These are phyloP conservation scores for Globisporangium okanoganense DNA, from an alignment of 352 stramenopile species.

Conservation along the genomic window DNA sequence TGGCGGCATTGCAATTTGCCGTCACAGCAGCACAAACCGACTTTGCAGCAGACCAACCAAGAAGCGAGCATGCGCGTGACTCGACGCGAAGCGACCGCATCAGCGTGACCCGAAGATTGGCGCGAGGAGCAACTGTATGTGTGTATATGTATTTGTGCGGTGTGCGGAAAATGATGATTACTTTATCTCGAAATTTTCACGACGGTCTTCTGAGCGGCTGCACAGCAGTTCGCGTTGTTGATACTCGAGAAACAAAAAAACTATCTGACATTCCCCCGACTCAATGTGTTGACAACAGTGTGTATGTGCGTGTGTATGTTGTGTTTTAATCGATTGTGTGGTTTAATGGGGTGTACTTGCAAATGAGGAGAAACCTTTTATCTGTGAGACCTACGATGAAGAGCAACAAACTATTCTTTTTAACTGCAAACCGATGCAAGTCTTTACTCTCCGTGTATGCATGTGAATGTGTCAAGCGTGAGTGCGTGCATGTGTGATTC, in stretches of 20 bases:
- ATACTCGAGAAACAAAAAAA: conserved; percentile 86
- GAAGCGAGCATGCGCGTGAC: neutral
- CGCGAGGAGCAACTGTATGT: neutral
- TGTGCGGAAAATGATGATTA: conserved; percentile 80
- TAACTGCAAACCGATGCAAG: conserved; percentile 83
- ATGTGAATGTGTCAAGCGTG: neutral
- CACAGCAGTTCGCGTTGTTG: conserved; percentile 49
- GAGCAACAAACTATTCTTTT: conserved; percentile 80
- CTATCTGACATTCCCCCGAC: conserved; percentile 66
- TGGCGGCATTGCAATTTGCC: neutral
- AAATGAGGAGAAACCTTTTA: conserved; percentile 67
- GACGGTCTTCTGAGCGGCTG: conserved; percentile 85
- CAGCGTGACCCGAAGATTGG: too few relatives aligned
- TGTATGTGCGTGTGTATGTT: conserved; percentile 9
- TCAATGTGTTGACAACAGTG: conserved; percentile 10
- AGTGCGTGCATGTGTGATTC: conserved; percentile 6
- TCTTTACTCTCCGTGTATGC: neutral
- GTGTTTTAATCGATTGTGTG: conserved; percentile 5
- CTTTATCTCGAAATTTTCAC: conserved; percentile 87
- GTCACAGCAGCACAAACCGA: neutral
- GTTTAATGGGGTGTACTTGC: too few relatives aligned
- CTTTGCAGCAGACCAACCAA: neutral
- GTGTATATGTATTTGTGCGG: conserved; percentile 7
- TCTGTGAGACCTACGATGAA: conserved; percentile 75
- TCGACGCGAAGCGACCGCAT: neutral